Percentiles rank a stretch among this genome's conserved stretches.
Evolutionary conservation across 305 asterid species (phyloP).

Genomic region (Fraxinus xanthoxyloides): DNA sequence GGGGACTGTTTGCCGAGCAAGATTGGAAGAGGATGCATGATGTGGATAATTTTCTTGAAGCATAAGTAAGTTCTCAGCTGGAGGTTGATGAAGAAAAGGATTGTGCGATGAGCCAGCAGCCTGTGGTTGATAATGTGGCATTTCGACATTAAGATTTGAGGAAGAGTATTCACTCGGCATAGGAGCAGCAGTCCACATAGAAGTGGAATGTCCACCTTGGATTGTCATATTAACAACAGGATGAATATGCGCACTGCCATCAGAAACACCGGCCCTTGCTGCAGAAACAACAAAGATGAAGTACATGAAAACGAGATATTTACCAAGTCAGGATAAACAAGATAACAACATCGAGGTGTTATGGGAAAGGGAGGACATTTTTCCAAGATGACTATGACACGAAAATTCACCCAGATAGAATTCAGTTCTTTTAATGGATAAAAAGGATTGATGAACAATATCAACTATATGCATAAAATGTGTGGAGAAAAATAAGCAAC

Average conservation of each 20-base stretch:
- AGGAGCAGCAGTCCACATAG: slow-evolving; percentile 56
- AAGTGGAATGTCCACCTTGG: slow-evolving; percentile 46
- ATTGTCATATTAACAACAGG: slow-evolving; percentile 41
- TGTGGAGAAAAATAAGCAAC: not conserved
- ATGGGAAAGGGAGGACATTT: slow-evolving; percentile 5
- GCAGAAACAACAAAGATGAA: slow-evolving; percentile 26
- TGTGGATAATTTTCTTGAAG: slow-evolving; percentile 40
- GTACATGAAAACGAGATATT: not conserved
- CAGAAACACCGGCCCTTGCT: slow-evolving; percentile 56
- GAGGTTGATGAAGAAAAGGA: slow-evolving; percentile 45
- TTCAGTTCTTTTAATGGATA: slow-evolving; percentile 12
- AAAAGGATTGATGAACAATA: not conserved
- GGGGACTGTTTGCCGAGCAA: slow-evolving; percentile 40
- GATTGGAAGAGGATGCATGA: slow-evolving; percentile 45
- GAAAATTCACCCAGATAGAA: not conserved
- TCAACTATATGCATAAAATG: not conserved
- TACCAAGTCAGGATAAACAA: not conserved
- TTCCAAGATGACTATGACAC: not conserved
- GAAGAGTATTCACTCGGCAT: slow-evolving; percentile 43
- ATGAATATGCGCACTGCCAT: slow-evolving; percentile 43
- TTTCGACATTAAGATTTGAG: slow-evolving; percentile 37
- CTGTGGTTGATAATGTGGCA: slow-evolving; percentile 51
- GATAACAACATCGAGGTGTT: not conserved
- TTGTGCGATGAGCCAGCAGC: slow-evolving; percentile 46
- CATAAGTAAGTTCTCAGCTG: slow-evolving; percentile 38